These are phyloP conservation scores for Cichorium intybus DNA, from an alignment of 140 eudicot species.

Conservation along the genomic window DNA sequence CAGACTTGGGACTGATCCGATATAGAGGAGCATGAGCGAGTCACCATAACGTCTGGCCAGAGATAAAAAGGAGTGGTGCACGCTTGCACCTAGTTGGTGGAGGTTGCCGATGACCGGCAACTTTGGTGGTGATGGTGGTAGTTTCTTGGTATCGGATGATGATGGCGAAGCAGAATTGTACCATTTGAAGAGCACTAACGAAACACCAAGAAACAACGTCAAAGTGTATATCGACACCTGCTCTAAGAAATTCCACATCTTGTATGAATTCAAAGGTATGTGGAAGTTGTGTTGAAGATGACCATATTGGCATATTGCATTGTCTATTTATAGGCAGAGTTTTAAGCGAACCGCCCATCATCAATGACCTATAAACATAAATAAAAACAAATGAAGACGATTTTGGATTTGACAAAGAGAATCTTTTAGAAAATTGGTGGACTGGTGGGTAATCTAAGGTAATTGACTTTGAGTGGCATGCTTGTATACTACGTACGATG, in stretches of 20 bases:
- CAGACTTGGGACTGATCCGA: conserved; percentile 25
- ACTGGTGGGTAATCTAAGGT: no score
- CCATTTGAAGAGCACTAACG: conserved; percentile 10
- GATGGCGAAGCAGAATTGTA: conserved; percentile 27
- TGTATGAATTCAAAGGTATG: not conserved
- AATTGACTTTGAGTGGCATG: no score
- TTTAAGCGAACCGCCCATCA: no score
- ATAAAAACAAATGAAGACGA: no score
- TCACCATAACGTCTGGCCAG: conserved; percentile 24
- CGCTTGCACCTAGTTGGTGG: conserved; percentile 24
- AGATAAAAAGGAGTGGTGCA: conserved; percentile 17
- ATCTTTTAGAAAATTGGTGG: no score
- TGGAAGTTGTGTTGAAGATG: no score
- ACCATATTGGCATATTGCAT: no score
- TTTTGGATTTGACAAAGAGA: no score
- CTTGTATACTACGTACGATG: no score
- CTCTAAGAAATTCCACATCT: not conserved
- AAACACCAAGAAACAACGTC: not conserved
- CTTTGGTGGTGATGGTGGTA: no score
- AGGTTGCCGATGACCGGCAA: conserved; percentile 36
- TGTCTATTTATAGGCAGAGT: no score
- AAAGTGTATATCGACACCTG: not conserved
- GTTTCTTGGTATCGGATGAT: not conserved
- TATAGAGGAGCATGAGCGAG: conserved; percentile 34
- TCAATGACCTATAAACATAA: no score